A percentile compares a stretch with the other conserved stretches of the same genome.
phyloP scores from a whole-genome alignment of 805 yeast species.

The Metschnikowia drakensbergensis region DNA sequence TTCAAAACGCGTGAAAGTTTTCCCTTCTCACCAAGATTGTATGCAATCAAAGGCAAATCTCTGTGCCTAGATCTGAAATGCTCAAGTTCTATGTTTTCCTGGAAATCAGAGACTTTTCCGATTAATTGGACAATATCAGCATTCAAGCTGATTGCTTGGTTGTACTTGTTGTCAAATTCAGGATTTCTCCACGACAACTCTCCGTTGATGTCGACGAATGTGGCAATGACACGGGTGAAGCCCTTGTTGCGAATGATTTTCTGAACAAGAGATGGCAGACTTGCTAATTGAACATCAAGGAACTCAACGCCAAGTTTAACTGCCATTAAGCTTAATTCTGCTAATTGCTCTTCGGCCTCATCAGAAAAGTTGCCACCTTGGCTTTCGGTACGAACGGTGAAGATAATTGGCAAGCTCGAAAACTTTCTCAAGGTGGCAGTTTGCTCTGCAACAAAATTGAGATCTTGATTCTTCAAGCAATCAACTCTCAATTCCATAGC shows the following conservation, averaged over 20 bases:
- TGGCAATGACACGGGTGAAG: slow-evolving; percentile 71
- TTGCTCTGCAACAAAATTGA: slow-evolving; percentile 66
- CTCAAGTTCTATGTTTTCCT: slow-evolving; percentile 71
- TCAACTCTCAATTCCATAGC: slow-evolving; percentile 87
- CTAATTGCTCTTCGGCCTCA: slow-evolving; percentile 44
- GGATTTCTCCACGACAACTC: slow-evolving; percentile 57
- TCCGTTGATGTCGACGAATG: slow-evolving; percentile 75
- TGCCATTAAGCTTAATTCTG: slow-evolving; percentile 54
- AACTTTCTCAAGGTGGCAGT: slow-evolving; percentile 63
- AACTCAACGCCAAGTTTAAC: slow-evolving; percentile 75
- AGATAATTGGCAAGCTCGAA: slow-evolving; percentile 69
- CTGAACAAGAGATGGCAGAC: slow-evolving; percentile 54
- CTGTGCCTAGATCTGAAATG: slow-evolving; percentile 57
- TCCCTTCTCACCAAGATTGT: slow-evolving; percentile 76
- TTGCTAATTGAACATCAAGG: slow-evolving; percentile 74
- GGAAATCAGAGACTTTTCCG: slow-evolving; percentile 61
- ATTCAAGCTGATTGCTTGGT: slow-evolving; percentile 58
- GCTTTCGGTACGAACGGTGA: slow-evolving; percentile 68
- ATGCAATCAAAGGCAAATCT: slow-evolving; percentile 68
- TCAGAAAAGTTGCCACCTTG: slow-evolving; percentile 87
- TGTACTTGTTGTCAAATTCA: slow-evolving; percentile 73
- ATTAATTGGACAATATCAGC: slow-evolving; percentile 81
- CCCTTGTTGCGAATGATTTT: slow-evolving; percentile 50
- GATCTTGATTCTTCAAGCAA: slow-evolving; percentile 48
- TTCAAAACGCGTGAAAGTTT: slow-evolving; percentile 78